These are phyloP conservation scores for Pisolithus thermaeus DNA, from an alignment of 1,284 basidiomycete genomes.

Conservation along the genomic window DNA sequence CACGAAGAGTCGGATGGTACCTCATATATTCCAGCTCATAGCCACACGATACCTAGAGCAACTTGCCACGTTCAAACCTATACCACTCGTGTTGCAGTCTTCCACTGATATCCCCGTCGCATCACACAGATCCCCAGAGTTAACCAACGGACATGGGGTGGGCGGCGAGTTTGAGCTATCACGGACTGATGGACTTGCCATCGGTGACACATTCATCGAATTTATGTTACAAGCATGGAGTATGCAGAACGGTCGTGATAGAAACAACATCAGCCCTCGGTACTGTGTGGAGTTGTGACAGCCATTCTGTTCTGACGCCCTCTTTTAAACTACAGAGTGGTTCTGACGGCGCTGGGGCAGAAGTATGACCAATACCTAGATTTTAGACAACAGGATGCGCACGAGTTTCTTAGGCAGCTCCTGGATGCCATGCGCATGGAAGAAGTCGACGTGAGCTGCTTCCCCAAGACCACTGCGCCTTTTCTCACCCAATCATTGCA, in stretches of 20 bases:
- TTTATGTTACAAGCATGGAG: constrained; percentile 58
- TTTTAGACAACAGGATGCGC: constrained; percentile 90
- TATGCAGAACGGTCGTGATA: constrained; percentile 42
- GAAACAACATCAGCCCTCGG: constrained; percentile 60
- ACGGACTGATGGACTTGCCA: constrained; percentile 54
- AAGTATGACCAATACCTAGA: constrained; percentile 95
- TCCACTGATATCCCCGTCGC: constrained; percentile 35
- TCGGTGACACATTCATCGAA: constrained; percentile 57
- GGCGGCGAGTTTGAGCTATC: constrained; percentile 45
- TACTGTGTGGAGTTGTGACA: constrained; percentile 18
- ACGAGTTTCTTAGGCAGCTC: constrained; percentile 86
- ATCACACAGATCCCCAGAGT: constrained; percentile 52
- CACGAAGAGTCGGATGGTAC: not conserved
- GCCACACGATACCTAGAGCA: constrained; percentile 59
- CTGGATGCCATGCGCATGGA: constrained; percentile 95
- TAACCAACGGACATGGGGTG: constrained; percentile 65
- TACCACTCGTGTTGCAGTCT: constrained; percentile 35
- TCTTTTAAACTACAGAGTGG: constrained; percentile 34
- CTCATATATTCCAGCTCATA: constrained; percentile 42
- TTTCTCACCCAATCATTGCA: constrained; percentile 24
- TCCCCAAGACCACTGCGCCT: not conserved
- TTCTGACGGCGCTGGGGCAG: constrained; percentile 66
- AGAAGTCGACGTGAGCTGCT: constrained; percentile 72
- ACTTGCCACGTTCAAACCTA: constrained; percentile 50
- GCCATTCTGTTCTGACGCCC: not conserved